Percentiles rank a stretch among this genome's conserved stretches.
Conservation (phyloP, 1,139 yeast species). For the Taphrina sp. region DNA sequence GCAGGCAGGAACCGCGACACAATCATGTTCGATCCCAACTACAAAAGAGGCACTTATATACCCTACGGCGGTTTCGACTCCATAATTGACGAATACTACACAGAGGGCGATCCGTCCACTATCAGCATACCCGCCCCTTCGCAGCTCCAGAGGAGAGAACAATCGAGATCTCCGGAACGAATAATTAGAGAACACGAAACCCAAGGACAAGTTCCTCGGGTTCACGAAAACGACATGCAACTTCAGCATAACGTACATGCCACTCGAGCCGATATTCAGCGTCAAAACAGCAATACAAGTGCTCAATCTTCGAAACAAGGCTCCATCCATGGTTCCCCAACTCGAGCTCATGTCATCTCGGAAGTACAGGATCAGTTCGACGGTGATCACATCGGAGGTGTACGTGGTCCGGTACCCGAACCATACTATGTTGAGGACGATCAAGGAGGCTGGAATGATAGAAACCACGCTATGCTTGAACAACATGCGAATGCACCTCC, state of each 20-base stretch:
- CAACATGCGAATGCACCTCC: too few relatives aligned
- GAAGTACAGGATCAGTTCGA: too few relatives aligned
- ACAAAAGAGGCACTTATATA: slow-evolving; percentile 24
- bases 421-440: too few relatives aligned
- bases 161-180: slow-evolving; percentile 28
- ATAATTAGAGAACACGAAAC: too few relatives aligned
- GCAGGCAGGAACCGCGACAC: slow-evolving; percentile 18
- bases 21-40: slow-evolving; percentile 19
- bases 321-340: slow-evolving; percentile 9
- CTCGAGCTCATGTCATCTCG: too few relatives aligned
- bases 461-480: too few relatives aligned
- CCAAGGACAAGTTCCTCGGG: too few relatives aligned
- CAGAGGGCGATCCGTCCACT: slow-evolving; percentile 22
- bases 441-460: too few relatives aligned
- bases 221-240: too few relatives aligned
- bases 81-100: slow-evolving; percentile 21
- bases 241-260: too few relatives aligned
- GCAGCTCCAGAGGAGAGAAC: slow-evolving; percentile 17
- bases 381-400: too few relatives aligned
- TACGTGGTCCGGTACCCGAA: too few relatives aligned
- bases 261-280: neutral
- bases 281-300: slow-evolving; percentile 2
- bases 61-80: slow-evolving; percentile 31
- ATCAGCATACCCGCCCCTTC: slow-evolving; percentile 22
- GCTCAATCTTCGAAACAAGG: slow-evolving; percentile 17